Conservation (phyloP, 768 basidiomycete genomes). For the Rhizopogon vulgaris region DNA sequence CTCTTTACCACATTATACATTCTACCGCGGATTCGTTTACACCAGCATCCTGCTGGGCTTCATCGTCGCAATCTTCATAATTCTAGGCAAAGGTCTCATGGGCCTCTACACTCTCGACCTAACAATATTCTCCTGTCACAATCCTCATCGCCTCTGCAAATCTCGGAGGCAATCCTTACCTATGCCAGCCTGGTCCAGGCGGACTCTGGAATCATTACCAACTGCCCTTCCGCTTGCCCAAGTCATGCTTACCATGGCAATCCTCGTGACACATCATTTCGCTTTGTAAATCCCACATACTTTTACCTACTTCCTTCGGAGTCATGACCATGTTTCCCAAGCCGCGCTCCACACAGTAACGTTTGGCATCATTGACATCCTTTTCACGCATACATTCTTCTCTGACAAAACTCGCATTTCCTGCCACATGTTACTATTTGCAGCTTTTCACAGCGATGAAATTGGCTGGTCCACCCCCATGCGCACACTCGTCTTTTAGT, state of each 20-base stretch:
- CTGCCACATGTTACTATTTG: not conserved
- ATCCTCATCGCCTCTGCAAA: no score
- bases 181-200: not conserved
- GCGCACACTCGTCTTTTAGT: not conserved
- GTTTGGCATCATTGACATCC: not conserved
- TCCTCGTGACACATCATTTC: not conserved
- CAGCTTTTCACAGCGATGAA: not conserved
- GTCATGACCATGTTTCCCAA: not conserved
- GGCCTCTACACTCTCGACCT: not conserved
- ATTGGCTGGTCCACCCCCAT: not conserved
- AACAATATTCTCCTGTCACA: no score
- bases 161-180: not conserved
- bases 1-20: not conserved
- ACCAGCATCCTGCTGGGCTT: not conserved
- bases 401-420: no score
- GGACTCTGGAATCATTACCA: not conserved
- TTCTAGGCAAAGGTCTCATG: not conserved
- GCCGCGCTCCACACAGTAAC: not conserved
- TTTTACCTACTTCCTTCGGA: not conserved
- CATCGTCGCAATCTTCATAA: not conserved
- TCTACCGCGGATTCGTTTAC: not conserved
- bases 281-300: not conserved
- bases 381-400: no score
- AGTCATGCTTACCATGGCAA: not conserved
- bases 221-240: not conserved